Evolutionary conservation across 345 rosid species (phyloP).

Genomic region (Syzygium oleosum): DNA sequence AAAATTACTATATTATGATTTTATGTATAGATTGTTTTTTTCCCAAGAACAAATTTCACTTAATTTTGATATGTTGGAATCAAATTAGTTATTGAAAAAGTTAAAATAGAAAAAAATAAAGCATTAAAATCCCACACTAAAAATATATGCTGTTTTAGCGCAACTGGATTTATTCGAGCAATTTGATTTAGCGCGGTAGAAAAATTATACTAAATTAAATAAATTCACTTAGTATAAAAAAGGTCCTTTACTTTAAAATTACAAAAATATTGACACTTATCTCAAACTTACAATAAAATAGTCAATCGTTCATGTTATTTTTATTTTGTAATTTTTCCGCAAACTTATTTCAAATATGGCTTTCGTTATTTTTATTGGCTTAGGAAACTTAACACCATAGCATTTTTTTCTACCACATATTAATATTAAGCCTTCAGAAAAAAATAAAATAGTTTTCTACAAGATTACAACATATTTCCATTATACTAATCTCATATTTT

Average conservation of each 20-base stretch:
- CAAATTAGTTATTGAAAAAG: not conserved
- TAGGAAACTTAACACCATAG: accelerated
- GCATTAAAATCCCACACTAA: not conserved
- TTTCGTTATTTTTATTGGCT: not conserved
- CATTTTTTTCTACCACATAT: not conserved
- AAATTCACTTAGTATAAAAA: not conserved
- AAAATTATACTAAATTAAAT: not conserved
- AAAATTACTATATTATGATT: too few relatives aligned
- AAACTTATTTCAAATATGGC: not conserved
- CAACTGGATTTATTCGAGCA: not conserved
- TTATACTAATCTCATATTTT: accelerated
- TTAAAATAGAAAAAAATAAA: not conserved
- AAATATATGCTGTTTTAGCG: not conserved
- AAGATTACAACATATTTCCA: accelerated
- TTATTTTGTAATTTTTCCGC: not conserved
- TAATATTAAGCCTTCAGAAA: not conserved
- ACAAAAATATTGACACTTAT: not conserved
- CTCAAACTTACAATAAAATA: not conserved
- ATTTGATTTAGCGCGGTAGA: not conserved
- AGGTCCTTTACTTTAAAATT: not conserved
- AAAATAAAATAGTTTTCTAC: accelerated
- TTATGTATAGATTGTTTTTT: too few relatives aligned
- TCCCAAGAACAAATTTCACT: too few relatives aligned
- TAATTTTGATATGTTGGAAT: not conserved
- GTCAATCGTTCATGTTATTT: not conserved